Percentiles rank a stretch among this genome's conserved stretches.
Evolutionary conservation across 2,329 filamentous ascomycete species (phyloP).

Genomic region (Alternaria alternata): DNA sequence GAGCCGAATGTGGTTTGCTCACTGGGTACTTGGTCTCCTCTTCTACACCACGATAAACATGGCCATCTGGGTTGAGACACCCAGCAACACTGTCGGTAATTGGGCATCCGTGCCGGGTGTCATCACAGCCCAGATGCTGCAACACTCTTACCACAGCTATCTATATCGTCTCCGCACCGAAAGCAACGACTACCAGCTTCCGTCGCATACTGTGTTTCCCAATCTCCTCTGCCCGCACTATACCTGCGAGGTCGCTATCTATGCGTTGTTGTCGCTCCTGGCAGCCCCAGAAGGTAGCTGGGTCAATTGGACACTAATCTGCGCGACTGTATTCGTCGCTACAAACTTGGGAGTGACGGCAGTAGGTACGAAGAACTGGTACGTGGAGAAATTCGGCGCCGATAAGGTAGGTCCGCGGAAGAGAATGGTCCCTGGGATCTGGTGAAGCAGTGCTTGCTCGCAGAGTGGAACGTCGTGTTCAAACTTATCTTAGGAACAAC

Average conservation of each 20-base stretch:
- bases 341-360: slow-evolving; percentile 86
- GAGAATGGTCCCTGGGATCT: slow-evolving; percentile 45
- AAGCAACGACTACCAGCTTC: slow-evolving; percentile 77
- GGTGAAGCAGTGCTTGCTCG: slow-evolving; percentile 27
- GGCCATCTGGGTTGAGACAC: slow-evolving; percentile 84
- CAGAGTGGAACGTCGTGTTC: neutral
- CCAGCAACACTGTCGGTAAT: slow-evolving; percentile 34
- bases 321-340: slow-evolving; percentile 75
- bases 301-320: slow-evolving; percentile 77
- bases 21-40: slow-evolving; percentile 79
- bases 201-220: slow-evolving; percentile 74
- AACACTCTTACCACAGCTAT: slow-evolving; percentile 68
- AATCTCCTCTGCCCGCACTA: slow-evolving; percentile 87
- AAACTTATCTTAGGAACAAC: neutral
- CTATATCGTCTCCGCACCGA: slow-evolving; percentile 52
- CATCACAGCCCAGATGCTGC: slow-evolving; percentile 72
- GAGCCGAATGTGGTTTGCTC: slow-evolving; percentile 83
- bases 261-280: slow-evolving; percentile 77
- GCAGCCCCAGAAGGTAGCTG: slow-evolving; percentile 72
- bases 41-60: slow-evolving; percentile 81
- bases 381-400: slow-evolving; percentile 41
- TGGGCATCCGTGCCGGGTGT: slow-evolving; percentile 71
- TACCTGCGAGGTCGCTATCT: slow-evolving; percentile 84
- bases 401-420: slow-evolving; percentile 40
- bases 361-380: slow-evolving; percentile 72